phyloP scores from a whole-genome alignment of 1,284 basidiomycete genomes.

The Leucoagaricus sp. region DNA sequence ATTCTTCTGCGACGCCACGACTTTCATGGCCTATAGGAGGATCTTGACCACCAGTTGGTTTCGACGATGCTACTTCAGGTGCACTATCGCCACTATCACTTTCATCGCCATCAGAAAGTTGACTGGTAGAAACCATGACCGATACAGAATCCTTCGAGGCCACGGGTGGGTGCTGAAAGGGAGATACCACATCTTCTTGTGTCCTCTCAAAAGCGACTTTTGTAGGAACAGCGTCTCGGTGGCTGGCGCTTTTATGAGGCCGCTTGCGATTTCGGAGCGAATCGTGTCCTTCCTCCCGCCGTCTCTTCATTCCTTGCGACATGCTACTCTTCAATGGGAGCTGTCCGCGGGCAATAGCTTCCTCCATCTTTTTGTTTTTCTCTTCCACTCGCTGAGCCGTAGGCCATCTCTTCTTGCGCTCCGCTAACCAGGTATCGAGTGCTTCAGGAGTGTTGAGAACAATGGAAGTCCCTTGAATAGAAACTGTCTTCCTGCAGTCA shows the following conservation, averaged over 20 bases:
- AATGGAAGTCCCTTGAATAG: slow-evolving; percentile 82
- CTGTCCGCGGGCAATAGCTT: slow-evolving; percentile 80
- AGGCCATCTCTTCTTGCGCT: slow-evolving; percentile 85
- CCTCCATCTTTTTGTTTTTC: slow-evolving; percentile 73
- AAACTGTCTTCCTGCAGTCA: slow-evolving; percentile 58
- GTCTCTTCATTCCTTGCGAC: slow-evolving; percentile 39
- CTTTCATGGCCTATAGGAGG: neutral
- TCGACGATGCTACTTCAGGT: slow-evolving; percentile 69
- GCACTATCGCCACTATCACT: slow-evolving; percentile 32
- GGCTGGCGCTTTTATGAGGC: too few species aligned
- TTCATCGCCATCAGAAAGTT: slow-evolving; percentile 27
- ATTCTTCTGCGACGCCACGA: neutral
- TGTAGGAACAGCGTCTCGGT: too few species aligned
- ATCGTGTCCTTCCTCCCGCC: slow-evolving; percentile 27
- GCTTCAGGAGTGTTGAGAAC: slow-evolving; percentile 80
- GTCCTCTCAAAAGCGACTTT: too few species aligned
- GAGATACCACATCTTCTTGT: too few species aligned
- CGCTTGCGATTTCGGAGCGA: too few species aligned
- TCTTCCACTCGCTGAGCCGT: slow-evolving; percentile 69
- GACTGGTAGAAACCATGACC: neutral
- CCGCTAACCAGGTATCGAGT: slow-evolving; percentile 83
- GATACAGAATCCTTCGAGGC: neutral
- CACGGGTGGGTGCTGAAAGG: too few species aligned
- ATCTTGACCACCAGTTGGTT: slow-evolving; percentile 28
- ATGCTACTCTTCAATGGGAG: slow-evolving; percentile 52